Percentiles rank a stretch among this genome's conserved stretches.
These are phyloP conservation scores for Thelonectria blattea DNA, from an alignment of 2,329 filamentous ascomycete genomes.

Conservation along the genomic window DNA sequence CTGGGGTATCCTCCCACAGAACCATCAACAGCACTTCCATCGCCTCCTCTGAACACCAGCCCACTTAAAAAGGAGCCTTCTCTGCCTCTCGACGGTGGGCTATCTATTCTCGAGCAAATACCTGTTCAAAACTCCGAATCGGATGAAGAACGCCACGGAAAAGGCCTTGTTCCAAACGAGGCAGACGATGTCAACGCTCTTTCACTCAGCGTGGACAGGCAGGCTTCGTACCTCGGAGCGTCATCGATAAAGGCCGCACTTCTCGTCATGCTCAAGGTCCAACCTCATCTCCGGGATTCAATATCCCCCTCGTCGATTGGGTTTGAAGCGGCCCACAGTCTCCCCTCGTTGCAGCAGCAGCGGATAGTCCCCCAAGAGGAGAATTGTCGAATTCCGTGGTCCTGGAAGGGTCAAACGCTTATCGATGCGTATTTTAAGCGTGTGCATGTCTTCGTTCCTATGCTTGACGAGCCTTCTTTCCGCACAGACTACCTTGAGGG, in stretches of 20 bases:
- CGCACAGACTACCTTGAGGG: constrained; percentile 36
- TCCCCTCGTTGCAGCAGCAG: constrained; percentile 52
- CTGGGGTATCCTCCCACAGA: constrained; percentile 55
- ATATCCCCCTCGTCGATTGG: constrained; percentile 55
- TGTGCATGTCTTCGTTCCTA: constrained; percentile 73
- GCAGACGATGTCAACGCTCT: constrained; percentile 53
- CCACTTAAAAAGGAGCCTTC: constrained; percentile 55
- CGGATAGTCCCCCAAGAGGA: constrained; percentile 54
- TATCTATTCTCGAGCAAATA: constrained; percentile 41
- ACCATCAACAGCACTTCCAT: constrained; percentile 53
- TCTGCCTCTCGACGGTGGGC: constrained; percentile 56
- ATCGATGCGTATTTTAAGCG: constrained; percentile 79
- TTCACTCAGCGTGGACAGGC: constrained; percentile 64
- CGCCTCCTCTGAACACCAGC: constrained; percentile 59
- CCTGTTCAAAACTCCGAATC: constrained; percentile 9
- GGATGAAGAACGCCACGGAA: constrained; percentile 16
- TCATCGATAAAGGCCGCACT: constrained; percentile 78
- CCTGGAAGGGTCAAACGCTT: constrained; percentile 70
- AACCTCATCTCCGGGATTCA: constrained; percentile 53
- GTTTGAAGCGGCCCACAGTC: constrained; percentile 49
- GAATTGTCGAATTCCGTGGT: constrained; percentile 59
- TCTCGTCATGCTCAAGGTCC: constrained; percentile 70
- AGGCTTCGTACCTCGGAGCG: constrained; percentile 70
- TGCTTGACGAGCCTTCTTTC: constrained; percentile 75
- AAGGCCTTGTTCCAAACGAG: constrained; percentile 9